Evolutionary conservation across 768 basidiomycete genomes (phyloP), one percentile per base, ranked within the genome.

Genomic region (Mycena metata): DNA sequence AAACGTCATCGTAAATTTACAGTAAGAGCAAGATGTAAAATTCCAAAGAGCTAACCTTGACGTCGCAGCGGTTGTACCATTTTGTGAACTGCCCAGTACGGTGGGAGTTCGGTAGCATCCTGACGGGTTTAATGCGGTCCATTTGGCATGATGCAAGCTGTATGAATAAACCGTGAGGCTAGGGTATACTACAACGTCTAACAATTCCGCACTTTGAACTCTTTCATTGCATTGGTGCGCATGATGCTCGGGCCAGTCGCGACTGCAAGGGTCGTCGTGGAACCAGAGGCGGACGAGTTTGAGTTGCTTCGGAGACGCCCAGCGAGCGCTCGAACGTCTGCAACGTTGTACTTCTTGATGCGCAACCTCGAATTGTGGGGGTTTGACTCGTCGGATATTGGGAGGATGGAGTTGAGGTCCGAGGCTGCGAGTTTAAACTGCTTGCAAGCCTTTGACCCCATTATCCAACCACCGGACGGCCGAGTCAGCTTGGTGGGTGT

Each of bases 1-100:
- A 26, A 7, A 16, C 3, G 13, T 15, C 4, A 16, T 26, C 17
- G 30, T 19, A 13, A 19, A 35, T 54, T 21, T 16, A n/a, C n/a
- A n/a, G n/a, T n/a, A 9, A 36, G n/a, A 21, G 19, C 4, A n/a
- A 35, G 0, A 30, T 4, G 39, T 10, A 15, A 50, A 16, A 30
- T 30, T 30, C 6, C 30, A 11, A 8, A 11, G 17, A 47, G 35
- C 39, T 3, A 6, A 66, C 64, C 64, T 58, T 3, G 17, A 65
- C 64, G 36, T 66, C 64, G 42, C 55, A 58, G 15, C 19, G 64
- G 17, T 66, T 66, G 24, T 66, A 66, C 47, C 10, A 59, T 23
- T 56, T 46, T 56, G 17, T 49, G 10, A 54, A 33, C 3, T 43
- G 41, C 11, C 10, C 45, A 12, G 36, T 39, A 13, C 17, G 2